These are phyloP conservation scores for Phytopythium helicoides DNA, from an alignment of 352 stramenopile species.

Conservation along the genomic window DNA sequence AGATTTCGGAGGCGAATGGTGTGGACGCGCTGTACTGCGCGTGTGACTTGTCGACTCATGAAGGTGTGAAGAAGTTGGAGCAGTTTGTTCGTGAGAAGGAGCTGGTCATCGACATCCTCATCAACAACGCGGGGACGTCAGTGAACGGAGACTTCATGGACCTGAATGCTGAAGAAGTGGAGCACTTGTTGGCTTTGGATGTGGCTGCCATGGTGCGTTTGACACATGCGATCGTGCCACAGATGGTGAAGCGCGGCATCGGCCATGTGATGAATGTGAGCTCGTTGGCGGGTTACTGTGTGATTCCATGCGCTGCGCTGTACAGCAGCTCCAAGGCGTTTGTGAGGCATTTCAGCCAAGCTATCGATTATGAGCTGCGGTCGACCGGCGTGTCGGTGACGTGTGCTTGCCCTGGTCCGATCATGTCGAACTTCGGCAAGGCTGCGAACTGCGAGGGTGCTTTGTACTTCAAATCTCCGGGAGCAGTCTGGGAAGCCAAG, in stretches of 20 bases:
- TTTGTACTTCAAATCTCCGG: conserved; percentile 44
- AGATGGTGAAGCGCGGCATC: conserved; percentile 60
- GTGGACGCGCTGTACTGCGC: conserved; percentile 38
- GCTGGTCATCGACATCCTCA: conserved; percentile 62
- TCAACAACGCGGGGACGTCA: conserved; percentile 69
- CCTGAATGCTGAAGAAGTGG: conserved; percentile 27
- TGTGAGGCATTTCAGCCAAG: conserved; percentile 64
- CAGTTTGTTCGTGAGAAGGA: conserved; percentile 38
- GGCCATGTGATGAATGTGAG: conserved; percentile 80
- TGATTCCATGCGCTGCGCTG: conserved; percentile 50
- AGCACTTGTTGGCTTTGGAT: conserved; percentile 60
- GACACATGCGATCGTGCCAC: conserved; percentile 50
- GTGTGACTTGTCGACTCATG: conserved; percentile 39
- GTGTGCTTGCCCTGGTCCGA: conserved; percentile 52
- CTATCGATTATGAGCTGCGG: conserved; percentile 70
- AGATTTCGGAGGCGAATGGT: conserved; percentile 43
- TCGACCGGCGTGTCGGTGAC: conserved; percentile 61
- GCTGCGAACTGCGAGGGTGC: conserved; percentile 31
- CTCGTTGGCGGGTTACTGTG: conserved; percentile 47
- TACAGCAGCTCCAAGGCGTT: conserved; percentile 75
- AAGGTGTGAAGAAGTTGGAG: conserved; percentile 35
- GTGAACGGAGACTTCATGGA: conserved; percentile 31
- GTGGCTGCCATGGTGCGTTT: conserved; percentile 47
- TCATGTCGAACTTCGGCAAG: conserved; percentile 65
- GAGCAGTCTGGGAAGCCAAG: conserved; percentile 32